These are phyloP conservation scores for Myrmaecium sp. DNA, from an alignment of 2,329 filamentous ascomycete species.

Conservation along the genomic window DNA sequence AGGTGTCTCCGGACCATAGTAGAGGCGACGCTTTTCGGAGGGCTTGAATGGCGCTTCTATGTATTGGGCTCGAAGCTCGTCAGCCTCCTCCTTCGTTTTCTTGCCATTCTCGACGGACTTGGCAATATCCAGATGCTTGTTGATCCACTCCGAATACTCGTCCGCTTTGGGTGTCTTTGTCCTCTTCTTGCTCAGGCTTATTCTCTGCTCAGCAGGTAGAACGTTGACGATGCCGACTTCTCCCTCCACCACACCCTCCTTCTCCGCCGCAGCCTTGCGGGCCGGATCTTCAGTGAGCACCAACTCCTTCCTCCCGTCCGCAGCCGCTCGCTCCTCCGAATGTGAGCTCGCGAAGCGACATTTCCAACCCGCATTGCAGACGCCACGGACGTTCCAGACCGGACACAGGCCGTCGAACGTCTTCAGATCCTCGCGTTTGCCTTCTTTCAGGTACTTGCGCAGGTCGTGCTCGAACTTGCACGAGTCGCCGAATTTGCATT, in stretches of 20 bases:
- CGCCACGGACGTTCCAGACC: conserved; percentile 58
- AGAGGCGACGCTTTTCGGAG: conserved; percentile 84
- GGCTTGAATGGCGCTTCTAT: conserved; percentile 75
- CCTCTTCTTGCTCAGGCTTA: conserved; percentile 57
- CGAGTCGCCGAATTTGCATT: conserved; percentile 61
- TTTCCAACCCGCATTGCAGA: conserved; percentile 77
- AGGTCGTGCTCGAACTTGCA: conserved; percentile 77
- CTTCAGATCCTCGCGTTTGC: conserved; percentile 62
- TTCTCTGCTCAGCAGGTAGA: conserved; percentile 52
- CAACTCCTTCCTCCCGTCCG: conserved; percentile 71
- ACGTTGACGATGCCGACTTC: conserved; percentile 55
- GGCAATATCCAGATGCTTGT: conserved; percentile 22
- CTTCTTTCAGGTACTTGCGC: conserved; percentile 66
- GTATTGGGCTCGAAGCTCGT: conserved; percentile 65
- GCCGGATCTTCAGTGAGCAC: conserved; percentile 45
- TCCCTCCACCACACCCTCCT: conserved; percentile 20
- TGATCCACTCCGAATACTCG: conserved; percentile 60
- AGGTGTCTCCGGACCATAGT: conserved; percentile 88
- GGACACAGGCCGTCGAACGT: conserved; percentile 69
- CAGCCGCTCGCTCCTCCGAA: conserved; percentile 59
- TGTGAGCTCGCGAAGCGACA: conserved; percentile 83
- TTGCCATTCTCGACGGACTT: conserved; percentile 8
- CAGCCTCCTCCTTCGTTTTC: conserved; percentile 13
- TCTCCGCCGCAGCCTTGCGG: conserved; percentile 28
- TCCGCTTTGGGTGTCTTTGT: conserved; percentile 57